Evolutionary conservation across 805 yeast species (phyloP).

Genomic region (Candida jianshihensis): DNA sequence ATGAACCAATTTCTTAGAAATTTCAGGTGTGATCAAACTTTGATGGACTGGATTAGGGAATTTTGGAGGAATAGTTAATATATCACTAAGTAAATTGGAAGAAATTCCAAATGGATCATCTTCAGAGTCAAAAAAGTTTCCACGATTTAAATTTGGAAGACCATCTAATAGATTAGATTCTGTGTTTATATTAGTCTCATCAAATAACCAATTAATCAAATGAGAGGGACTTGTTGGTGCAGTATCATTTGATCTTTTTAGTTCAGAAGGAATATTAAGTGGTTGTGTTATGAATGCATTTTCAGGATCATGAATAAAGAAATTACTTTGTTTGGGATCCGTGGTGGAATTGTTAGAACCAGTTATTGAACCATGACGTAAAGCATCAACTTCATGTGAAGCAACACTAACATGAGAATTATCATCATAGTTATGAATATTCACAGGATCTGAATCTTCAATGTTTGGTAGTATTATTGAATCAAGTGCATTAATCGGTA

Average conservation of each 20-base stretch:
- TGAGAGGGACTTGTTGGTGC: slow-evolving; percentile 15
- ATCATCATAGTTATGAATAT: slow-evolving; percentile 18
- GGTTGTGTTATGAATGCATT: slow-evolving; percentile 6
- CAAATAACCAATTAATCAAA: slow-evolving; percentile 23
- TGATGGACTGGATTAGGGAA: slow-evolving; percentile 24
- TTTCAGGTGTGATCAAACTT: slow-evolving; percentile 20
- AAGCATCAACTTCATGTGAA: slow-evolving; percentile 21
- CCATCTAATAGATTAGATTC: slow-evolving; percentile 8
- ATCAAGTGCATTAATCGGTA: slow-evolving; percentile 19
- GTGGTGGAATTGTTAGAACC: background rate
- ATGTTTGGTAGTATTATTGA: slow-evolving; percentile 22
- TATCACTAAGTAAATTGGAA: slow-evolving; percentile 20
- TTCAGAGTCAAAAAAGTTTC: slow-evolving; percentile 22
- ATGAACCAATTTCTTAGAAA: slow-evolving; percentile 9
- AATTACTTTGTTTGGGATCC: background rate
- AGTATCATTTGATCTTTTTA: background rate
- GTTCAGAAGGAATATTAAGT: background rate
- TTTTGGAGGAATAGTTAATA: slow-evolving; percentile 23
- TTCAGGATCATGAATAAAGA: background rate
- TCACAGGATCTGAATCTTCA: slow-evolving; percentile 16
- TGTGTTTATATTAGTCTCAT: slow-evolving; percentile 13
- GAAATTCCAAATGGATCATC: slow-evolving; percentile 25
- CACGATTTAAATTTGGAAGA: slow-evolving; percentile 14
- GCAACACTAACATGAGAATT: slow-evolving; percentile 22
- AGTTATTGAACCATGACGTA: slow-evolving; percentile 9